These are phyloP conservation scores for Capronia coronata DNA, from an alignment of 2,329 filamentous ascomycete genomes.

Conservation along the genomic window DNA sequence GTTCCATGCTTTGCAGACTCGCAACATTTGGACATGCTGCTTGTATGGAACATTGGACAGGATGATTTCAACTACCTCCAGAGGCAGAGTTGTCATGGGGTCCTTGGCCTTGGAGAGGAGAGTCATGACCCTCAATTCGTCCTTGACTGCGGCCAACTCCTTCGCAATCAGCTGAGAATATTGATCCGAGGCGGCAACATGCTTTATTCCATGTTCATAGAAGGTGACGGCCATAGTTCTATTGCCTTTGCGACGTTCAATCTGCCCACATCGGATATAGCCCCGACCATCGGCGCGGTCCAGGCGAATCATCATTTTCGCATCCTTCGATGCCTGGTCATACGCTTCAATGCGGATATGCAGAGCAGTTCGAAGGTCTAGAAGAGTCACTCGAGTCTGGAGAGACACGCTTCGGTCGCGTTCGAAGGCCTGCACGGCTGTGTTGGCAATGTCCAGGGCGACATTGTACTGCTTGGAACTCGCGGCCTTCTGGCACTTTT, in stretches of 20 bases:
- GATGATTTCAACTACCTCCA: conserved; percentile 49
- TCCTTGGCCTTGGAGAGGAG: conserved; percentile 34
- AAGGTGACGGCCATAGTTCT: conserved; percentile 49
- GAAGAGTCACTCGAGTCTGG: conserved; percentile 31
- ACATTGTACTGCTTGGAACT: conserved; percentile 12
- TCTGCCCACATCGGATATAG: conserved; percentile 51
- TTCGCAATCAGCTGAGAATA: conserved; percentile 12
- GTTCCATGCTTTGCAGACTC: conserved; percentile 53
- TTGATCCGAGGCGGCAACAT: conserved; percentile 38
- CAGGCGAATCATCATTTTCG: conserved; percentile 50
- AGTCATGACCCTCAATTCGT: conserved; percentile 38
- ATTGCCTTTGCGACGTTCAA: conserved; percentile 44
- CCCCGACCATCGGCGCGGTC: conserved; percentile 49
- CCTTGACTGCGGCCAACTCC: conserved; percentile 35
- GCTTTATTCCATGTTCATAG: conserved; percentile 53
- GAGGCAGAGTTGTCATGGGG: conserved; percentile 49
- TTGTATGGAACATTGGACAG: conserved; percentile 48
- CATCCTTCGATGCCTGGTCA: conserved; percentile 49
- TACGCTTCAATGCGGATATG: conserved; percentile 45
- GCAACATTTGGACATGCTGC: conserved; percentile 45
- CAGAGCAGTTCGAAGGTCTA: conserved; percentile 34
- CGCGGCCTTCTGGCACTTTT: conserved; percentile 10
- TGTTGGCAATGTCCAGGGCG: conserved; percentile 7
- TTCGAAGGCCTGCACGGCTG: conserved; percentile 8
- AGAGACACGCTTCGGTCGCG: conserved; percentile 2